These are phyloP conservation scores for Neurospora crassa DNA, from an alignment of 2,329 filamentous ascomycete species.

Conservation along the genomic window DNA sequence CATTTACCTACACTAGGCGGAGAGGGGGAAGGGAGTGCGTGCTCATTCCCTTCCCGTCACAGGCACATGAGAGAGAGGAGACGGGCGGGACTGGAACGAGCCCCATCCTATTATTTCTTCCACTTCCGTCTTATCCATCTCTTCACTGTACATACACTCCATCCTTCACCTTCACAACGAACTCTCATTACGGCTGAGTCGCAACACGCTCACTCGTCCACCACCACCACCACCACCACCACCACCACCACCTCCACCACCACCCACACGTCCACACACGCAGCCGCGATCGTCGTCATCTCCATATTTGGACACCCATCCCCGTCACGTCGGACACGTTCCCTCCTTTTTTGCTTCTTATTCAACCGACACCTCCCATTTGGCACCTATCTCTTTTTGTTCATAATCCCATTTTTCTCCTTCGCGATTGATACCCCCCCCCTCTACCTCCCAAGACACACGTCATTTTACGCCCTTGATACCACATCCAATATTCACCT, in stretches of 20 bases:
- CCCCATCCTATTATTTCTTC: neutral
- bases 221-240: neutral
- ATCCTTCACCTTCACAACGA: neutral
- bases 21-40: neutral
- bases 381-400: neutral
- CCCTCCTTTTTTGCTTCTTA: neutral
- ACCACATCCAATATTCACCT: neutral
- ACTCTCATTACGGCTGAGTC: neutral
- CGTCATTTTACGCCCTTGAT: neutral
- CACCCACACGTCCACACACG: neutral
- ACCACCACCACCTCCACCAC: neutral
- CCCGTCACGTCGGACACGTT: neutral
- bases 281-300: neutral
- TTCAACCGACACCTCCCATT: neutral
- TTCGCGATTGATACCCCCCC: neutral
- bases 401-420: neutral
- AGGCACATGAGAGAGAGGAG: no score
- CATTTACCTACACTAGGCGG: neutral
- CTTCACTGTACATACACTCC: neutral
- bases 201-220: neutral
- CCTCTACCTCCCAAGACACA: neutral
- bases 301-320: neutral
- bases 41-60: no score
- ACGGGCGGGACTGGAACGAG: neutral
- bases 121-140: neutral